Conservation (phyloP, 2,329 filamentous ascomycete genomes). For the Emmonsiellopsis sp. region DNA sequence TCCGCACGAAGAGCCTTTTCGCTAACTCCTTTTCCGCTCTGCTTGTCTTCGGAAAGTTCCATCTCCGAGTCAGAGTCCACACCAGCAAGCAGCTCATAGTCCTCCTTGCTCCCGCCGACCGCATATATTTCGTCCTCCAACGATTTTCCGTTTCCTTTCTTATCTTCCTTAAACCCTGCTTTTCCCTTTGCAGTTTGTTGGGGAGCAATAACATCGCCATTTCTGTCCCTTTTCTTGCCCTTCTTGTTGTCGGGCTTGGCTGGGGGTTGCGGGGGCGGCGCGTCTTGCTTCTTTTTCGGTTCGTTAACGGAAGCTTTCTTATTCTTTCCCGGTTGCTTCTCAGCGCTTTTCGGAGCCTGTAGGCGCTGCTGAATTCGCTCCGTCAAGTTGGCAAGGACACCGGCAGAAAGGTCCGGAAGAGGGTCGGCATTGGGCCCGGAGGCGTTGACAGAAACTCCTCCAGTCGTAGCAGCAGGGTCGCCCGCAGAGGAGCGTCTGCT, state of each 20-base stretch:
- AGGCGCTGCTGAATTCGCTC: slow-evolving; percentile 33
- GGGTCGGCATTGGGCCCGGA: slow-evolving; percentile 15
- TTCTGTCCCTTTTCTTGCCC: slow-evolving; percentile 37
- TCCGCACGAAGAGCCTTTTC: slow-evolving; percentile 29
- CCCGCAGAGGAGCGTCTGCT: slow-evolving; percentile 18
- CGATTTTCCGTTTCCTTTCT: slow-evolving; percentile 18
- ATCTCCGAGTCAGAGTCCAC: slow-evolving; percentile 38
- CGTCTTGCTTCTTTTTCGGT: slow-evolving; percentile 18
- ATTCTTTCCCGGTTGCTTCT: slow-evolving; percentile 16
- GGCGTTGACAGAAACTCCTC: slow-evolving; percentile 11
- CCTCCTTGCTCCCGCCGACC: slow-evolving; percentile 41
- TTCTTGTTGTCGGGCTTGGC: slow-evolving; percentile 10
- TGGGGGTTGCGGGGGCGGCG: slow-evolving; percentile 19
- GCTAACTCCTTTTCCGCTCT: slow-evolving; percentile 13
- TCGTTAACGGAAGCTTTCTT: slow-evolving; percentile 7
- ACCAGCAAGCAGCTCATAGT: slow-evolving; percentile 36
- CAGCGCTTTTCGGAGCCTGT: slow-evolving; percentile 23
- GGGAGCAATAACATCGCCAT: slow-evolving; percentile 33
- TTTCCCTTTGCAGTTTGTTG: slow-evolving; percentile 21
- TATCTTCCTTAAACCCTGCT: slow-evolving; percentile 10
- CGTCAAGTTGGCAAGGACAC: slow-evolving; percentile 32
- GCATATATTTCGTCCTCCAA: slow-evolving; percentile 36
- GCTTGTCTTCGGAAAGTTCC: slow-evolving; percentile 22
- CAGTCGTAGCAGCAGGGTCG: slow-evolving; percentile 9
- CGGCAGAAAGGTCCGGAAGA: slow-evolving; percentile 26